Evolutionary conservation across 176 grass and related monocot genomes (phyloP), one percentile per base, ranked within the genome.

Genomic region (Zoysia pacifica): DNA sequence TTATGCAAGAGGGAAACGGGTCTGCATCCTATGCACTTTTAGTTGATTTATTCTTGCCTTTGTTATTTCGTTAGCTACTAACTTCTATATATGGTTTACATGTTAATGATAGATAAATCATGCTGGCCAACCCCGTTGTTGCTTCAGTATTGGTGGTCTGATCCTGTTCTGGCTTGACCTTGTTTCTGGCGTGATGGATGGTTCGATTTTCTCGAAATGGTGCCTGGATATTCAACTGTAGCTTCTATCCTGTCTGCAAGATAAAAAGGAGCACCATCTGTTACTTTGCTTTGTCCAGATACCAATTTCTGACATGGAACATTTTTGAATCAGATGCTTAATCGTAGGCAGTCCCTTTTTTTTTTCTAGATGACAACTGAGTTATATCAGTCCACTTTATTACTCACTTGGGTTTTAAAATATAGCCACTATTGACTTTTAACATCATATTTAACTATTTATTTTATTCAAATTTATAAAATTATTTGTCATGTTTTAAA

Each of bases 1-100:
- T 52, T 88, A 39, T 79, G 62, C 53, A 72, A 72, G 42, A 72
- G 62, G 67, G 44, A 72, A 72, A 72, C 72, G 79, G 68, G 68
- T 81, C 56, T 62, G 68, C 77, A 79, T 7, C 58, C 61, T 52
- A n/a, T 48, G 55, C 9, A n/a, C 42, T 19, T 83, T 9, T 47
- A 41, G 50, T 79, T 59, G 40, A 50, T 56, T 45, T 58, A 6
- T 54, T 74, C 82, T 79, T 83, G 38, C 15, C 9, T n/a, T 28
- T 28, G 11, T 38, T 54, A n/a, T 76, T 63, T 51, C 15, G 51
- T 38, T 55, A 60, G 52, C 10, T 76, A 70, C 18, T 76, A 48
- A 59, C 64, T 69, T 75, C 1, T 48, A 11, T 50, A 67, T 62
- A 42, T 65, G n/a, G 20, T 45, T 66, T 80, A 50, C 43, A 43